Evolutionary conservation across 805 yeast genomes (phyloP), one percentile per base, ranked within the genome.

Genomic region (Metschnikowia proteae): DNA sequence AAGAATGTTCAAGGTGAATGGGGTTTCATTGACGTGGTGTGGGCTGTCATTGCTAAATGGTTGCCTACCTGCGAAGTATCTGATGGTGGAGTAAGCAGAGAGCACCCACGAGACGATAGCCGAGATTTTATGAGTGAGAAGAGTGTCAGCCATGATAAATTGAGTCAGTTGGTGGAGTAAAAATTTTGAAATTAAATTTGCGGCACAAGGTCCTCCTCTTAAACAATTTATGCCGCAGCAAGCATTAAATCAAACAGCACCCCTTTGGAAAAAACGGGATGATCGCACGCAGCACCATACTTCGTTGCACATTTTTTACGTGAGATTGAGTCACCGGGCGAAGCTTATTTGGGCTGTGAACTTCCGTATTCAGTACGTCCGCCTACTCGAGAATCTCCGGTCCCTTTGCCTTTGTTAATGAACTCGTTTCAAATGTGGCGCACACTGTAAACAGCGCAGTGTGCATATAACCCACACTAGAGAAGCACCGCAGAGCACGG

Each of bases 1-100:
- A 10, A 80, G 49, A 9, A 75, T 62, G 50, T 76, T 74, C 11
- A 82, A 81, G 2, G 89, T 78, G 71, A 87, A 87, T 10, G 96
- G 94, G 3, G 94, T 88, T 57, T 76, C 71, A 5, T 75, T 76
- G 6, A 79, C 79, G 42, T 78, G 74, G 61, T 71, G 75, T 29
- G 81, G 79, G 48, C 74, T 71, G 53, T 75, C 67, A 43, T 74
- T 70, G 43, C 74, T 66, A 32, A 68, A 70, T 23, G 75, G 74
- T 38, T 77, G 71, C 47, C 81, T 73, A 37, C 86, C 86, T 29
- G 82, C 73, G 33, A 81, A 73, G 62, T 81, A 80, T 49, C 79
- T 73, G 49, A 82, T 54, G 51, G 80, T 75, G 33, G 83, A 85
- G 56, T 78, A 78, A 6, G 75, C 65, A 2, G 90, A 75, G 28